These are phyloP conservation scores for Mycosphaerelloides madeirae DNA, from an alignment of 2,329 filamentous ascomycete genomes.

Conservation along the genomic window DNA sequence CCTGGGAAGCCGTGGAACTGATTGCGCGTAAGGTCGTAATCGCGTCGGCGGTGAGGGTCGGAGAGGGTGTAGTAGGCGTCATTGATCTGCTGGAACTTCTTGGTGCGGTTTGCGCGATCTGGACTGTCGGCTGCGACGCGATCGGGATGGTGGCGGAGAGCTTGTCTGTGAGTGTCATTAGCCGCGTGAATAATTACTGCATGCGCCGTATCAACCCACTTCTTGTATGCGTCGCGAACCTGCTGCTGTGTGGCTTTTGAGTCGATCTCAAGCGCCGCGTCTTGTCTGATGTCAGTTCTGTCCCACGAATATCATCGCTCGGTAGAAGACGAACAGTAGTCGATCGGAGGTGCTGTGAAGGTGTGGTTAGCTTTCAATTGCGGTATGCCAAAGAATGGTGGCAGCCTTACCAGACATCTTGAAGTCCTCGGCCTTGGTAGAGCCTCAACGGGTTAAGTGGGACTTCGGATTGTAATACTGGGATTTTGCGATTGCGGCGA, in stretches of 20 bases:
- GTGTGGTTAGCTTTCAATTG: no score
- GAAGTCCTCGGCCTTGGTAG: no score
- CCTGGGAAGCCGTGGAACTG: conserved; percentile 48
- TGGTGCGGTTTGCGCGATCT: conserved; percentile 74
- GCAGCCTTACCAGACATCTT: no score
- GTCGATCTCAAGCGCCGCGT: conserved; percentile 33
- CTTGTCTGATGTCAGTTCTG: no score
- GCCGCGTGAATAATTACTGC: no score
- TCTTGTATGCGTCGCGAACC: conserved; percentile 92
- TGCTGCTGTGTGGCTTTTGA: conserved; percentile 73
- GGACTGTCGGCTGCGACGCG: conserved; percentile 79
- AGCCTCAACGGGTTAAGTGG: no score
- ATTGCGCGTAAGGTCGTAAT: conserved; percentile 72
- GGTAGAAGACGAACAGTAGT: no score
- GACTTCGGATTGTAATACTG: no score
- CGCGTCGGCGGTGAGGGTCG: conserved; percentile 67
- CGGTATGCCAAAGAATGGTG: no score
- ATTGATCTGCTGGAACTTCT: conserved; percentile 85
- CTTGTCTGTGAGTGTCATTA: conserved; percentile 45
- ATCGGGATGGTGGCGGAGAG: conserved; percentile 89
- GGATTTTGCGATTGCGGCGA: no score
- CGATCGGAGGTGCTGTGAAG: no score
- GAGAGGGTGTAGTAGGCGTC: conserved; percentile 91
- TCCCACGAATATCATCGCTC: no score
- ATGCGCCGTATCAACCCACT: conserved; percentile 36